These are phyloP conservation scores for Boletus sp. DNA, from an alignment of 768 basidiomycete genomes.

Conservation along the genomic window DNA sequence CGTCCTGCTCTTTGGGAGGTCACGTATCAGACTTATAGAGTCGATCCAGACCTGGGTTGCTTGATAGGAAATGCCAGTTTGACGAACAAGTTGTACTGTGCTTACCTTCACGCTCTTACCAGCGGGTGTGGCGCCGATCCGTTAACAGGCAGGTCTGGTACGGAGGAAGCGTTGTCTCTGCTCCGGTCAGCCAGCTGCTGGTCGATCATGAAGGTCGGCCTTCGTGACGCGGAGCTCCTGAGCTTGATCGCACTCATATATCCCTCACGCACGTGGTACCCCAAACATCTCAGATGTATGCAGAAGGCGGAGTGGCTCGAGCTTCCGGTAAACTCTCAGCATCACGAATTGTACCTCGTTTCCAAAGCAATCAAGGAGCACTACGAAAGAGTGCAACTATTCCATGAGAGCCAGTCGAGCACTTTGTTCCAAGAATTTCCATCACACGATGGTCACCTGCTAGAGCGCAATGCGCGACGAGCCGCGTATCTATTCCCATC, in stretches of 20 bases:
- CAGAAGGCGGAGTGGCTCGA: slow-evolving; percentile 35
- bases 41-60: slow-evolving; percentile 31
- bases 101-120: slow-evolving; percentile 47
- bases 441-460: slow-evolving; percentile 1
- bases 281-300: slow-evolving; percentile 36
- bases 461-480: slow-evolving; percentile 18
- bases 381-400: slow-evolving; percentile 12
- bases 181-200: neutral
- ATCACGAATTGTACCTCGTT: slow-evolving; percentile 25
- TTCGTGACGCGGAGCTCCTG: slow-evolving; percentile 32
- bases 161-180: neutral
- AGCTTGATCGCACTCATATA: slow-evolving; percentile 32
- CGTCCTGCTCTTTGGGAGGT: neutral
- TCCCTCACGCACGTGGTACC: slow-evolving; percentile 39
- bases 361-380: slow-evolving; percentile 30
- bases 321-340: slow-evolving; percentile 28
- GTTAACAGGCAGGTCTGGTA: slow-evolving; percentile 31
- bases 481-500: slow-evolving; percentile 12
- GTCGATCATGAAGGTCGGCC: neutral
- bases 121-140: slow-evolving; percentile 42
- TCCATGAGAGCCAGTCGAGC: neutral
- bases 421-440: slow-evolving; percentile 6
- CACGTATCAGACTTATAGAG: slow-evolving; percentile 27
- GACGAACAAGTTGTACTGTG: slow-evolving; percentile 33
- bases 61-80: slow-evolving; percentile 26